Base-by-base conservation (phyloP, 495 filamentous ascomycete species). In the Lepraria neglecta region DNA sequence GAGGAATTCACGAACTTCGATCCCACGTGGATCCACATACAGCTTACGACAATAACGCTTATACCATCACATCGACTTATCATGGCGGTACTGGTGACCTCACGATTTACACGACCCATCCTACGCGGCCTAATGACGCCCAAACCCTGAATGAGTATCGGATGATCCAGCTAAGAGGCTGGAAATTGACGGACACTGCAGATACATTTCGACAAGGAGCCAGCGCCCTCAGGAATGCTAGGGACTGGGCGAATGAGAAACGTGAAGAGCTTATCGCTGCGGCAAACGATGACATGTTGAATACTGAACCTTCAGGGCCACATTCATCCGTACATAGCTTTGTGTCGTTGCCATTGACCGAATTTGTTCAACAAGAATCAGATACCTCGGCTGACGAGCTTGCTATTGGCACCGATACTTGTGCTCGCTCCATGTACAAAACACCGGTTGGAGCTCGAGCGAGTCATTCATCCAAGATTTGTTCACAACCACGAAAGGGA, bases 151-250 rank as follows among this genome's bases (percentile, higher is more conserved):
- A 19, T 14, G 63, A 62, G 40, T 74, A 70, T 46, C 38, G 67
- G 43, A 68, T 70, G 68, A 65, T 50, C 43, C 58, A 70, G 42
- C 12, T 72, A 1, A 42, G 55, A 2, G 24, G 51, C 24, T 70
- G 21, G 28, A 35, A 43, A 0, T 68, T 74, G 65, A 69, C 56
- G 2, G 63, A 52, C 33, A 59, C 52, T 42, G 11, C 52, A n/a
- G 63, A 72, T 21, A 65, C 42, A 0, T 73, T 69, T 15, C 64
- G 62, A 58, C 0, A 70, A 59, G 67, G 69, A 47, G 62, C 62
- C 31, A 40, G 31, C 11, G 67, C 66, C 40, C 67, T 63, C 24
- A 65, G 69, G 54, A 71, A 70, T 48, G 61, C 57, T 30, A 64
- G 65, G 58, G 67, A 67, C 3, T 64, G 46, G 59, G 40, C 52